These are phyloP conservation scores for Polytrichum commune DNA, from an alignment of 225 moss, liverwort and hornwort genomes.

Conservation along the genomic window DNA sequence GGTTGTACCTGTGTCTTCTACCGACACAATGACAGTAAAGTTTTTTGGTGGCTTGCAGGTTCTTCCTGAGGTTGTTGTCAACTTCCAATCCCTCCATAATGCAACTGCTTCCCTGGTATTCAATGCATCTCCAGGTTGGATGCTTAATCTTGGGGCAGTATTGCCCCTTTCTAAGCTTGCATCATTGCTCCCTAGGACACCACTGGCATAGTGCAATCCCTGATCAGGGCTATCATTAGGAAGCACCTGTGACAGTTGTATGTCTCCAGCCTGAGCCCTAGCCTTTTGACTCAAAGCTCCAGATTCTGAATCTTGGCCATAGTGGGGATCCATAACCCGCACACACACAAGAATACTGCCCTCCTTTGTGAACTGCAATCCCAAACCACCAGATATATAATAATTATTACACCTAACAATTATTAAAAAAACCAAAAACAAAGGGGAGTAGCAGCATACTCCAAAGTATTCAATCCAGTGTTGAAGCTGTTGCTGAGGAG, in stretches of 20 bases:
- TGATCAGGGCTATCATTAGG: constrained; percentile 15
- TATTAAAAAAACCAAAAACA: not conserved
- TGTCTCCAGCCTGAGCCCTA: constrained; percentile 2
- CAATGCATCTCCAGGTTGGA: constrained; percentile 39
- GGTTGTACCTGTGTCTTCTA: constrained; percentile 64
- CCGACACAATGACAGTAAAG: constrained; percentile 54
- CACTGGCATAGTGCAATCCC: not conserved
- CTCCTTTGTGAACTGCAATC: constrained; percentile 60
- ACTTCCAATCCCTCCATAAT: constrained; percentile 53
- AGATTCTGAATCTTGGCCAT: not conserved
- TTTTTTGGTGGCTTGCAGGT: constrained; percentile 12
- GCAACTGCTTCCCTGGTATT: constrained; percentile 41
- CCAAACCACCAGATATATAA: not conserved
- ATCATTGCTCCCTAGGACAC: constrained; percentile 2
- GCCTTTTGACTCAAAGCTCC: not conserved
- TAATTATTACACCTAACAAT: not conserved
- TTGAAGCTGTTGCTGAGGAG: no score
- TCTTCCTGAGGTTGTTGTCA: constrained; percentile 13
- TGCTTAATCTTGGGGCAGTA: constrained; percentile 59
- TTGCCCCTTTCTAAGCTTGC: constrained; percentile 20
- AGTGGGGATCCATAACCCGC: constrained; percentile 31
- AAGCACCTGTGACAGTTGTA: constrained; percentile 28
- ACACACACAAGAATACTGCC: constrained; percentile 67
- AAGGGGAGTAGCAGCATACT: not conserved
- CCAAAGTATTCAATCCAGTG: not conserved